These are phyloP conservation scores for Thuja plicata DNA, from an alignment of 83 land plant genomes.

Conservation along the genomic window DNA sequence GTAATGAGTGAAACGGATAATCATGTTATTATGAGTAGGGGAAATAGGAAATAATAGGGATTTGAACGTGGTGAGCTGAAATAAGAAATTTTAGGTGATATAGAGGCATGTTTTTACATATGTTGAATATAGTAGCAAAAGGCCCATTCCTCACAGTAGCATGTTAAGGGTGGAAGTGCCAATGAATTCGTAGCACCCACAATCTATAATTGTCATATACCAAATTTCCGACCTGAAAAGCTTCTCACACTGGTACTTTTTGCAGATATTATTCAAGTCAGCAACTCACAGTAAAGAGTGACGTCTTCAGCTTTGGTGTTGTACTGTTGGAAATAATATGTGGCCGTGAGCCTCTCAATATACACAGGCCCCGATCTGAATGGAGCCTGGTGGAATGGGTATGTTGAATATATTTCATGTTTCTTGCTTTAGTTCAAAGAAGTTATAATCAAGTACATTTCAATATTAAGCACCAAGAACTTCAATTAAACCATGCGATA, in stretches of 20 bases:
- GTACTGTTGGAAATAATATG: constrained; percentile 62
- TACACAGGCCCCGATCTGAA: constrained; percentile 52
- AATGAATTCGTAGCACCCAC: neutral
- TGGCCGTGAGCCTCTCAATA: constrained; percentile 67
- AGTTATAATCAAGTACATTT: neutral
- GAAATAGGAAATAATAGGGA: neutral
- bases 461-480: neutral
- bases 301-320: constrained; percentile 73
- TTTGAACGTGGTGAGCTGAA: neutral
- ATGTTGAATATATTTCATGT: constrained; percentile 10
- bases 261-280: constrained; percentile 67
- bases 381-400: constrained; percentile 80
- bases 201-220: neutral
- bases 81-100: neutral
- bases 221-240: neutral
- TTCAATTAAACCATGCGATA: neutral
- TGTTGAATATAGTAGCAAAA: neutral
- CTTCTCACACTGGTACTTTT: constrained; percentile 4
- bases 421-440: neutral
- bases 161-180: neutral
- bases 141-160: neutral
- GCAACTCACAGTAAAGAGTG: constrained; percentile 61
- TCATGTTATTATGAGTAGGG: neutral
- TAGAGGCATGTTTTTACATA: neutral
- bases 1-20: neutral